Evolutionary conservation across 805 yeast genomes (phyloP).

Genomic region (Saccharomycopsis olivae): DNA sequence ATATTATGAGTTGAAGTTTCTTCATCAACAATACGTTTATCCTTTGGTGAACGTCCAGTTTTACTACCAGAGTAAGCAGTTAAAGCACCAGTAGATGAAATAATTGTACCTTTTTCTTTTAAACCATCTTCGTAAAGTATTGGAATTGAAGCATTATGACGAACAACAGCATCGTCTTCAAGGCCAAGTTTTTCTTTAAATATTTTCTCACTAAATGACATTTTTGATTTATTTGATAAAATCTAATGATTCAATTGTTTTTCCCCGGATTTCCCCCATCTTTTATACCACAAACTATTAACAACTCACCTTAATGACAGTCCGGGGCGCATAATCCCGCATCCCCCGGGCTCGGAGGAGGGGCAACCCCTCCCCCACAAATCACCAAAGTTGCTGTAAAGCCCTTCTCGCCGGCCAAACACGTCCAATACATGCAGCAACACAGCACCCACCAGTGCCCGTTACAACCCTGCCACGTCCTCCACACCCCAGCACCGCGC

Average conservation of each 20-base stretch:
- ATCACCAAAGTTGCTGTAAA: too few species aligned
- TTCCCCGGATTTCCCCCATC: background rate
- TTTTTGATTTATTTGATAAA: conserved; percentile 3
- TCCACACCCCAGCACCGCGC: too few species aligned
- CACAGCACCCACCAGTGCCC: too few species aligned
- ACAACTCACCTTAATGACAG: too few species aligned
- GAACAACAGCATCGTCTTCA: conserved; percentile 52
- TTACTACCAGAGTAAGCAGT: conserved; percentile 92
- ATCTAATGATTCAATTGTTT: background rate
- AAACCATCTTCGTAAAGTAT: conserved; percentile 91
- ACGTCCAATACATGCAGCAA: too few species aligned
- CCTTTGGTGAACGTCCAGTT: conserved; percentile 98
- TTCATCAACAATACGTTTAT: conserved; percentile 95
- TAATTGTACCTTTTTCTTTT: conserved; percentile 80
- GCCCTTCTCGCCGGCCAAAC: too few species aligned
- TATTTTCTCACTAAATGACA: conserved; percentile 21
- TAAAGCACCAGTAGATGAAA: conserved; percentile 87
- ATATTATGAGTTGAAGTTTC: conserved; percentile 69
- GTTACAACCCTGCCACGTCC: too few species aligned
- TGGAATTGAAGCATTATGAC: conserved; percentile 91
- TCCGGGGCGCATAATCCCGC: too few species aligned
- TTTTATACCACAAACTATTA: background rate
- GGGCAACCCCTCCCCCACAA: too few species aligned
- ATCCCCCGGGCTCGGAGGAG: too few species aligned
- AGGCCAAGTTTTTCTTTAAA: conserved; percentile 34